Percentiles rank a stretch among this genome's conserved stretches.
Conservation (phyloP, 495 filamentous ascomycete species). For the Annulohypoxylon moriforme region DNA sequence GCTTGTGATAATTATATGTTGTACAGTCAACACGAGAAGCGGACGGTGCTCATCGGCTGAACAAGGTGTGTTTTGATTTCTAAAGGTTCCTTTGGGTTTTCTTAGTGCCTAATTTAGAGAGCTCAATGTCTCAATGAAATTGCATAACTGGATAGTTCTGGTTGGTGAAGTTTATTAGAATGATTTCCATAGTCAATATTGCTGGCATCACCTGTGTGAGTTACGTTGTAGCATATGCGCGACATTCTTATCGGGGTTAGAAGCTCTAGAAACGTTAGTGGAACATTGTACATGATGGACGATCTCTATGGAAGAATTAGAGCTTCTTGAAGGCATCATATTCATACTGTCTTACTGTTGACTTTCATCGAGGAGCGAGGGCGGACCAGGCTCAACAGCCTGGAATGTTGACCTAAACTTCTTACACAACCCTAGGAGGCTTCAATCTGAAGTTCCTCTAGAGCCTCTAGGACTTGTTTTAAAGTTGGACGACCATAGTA, state of each 20-base stretch:
- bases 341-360: conserved; percentile 17
- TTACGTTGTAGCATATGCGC: neutral
- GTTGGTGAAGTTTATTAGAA: neutral
- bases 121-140: neutral
- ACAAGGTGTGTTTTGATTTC: neutral
- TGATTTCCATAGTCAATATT: conserved; percentile 1
- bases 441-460: conserved; percentile 40
- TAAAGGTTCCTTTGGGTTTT: neutral
- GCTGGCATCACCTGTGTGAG: neutral
- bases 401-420: neutral
- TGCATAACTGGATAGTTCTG: neutral
- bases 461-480: conserved; percentile 47
- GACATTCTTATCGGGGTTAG: neutral
- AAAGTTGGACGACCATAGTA: conserved; percentile 55
- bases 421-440: neutral
- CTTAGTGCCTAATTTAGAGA: neutral
- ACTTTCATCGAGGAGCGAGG: conserved; percentile 1
- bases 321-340: neutral
- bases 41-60: neutral
- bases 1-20: conserved; percentile 12
- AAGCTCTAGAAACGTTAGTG: conserved; percentile 5
- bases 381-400: neutral
- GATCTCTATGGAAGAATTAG: neutral
- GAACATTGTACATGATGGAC: conserved; percentile 2
- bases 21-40: neutral